Conservation (phyloP, 345 rosid species). For the Eucalyptus tenuipes region DNA sequence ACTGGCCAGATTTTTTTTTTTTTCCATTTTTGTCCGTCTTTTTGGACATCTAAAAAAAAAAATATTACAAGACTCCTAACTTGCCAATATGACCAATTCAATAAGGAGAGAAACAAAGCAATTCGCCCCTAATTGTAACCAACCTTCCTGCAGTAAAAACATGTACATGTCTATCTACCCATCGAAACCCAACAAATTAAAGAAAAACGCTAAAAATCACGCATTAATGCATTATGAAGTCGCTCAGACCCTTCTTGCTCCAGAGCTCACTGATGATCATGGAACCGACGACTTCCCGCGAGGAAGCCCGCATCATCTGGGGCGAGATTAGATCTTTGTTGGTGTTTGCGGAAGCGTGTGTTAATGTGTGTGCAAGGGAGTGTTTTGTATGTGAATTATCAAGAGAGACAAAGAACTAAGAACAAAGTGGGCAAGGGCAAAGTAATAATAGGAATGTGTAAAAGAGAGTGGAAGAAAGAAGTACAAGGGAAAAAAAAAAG, state of each 20-base stretch:
- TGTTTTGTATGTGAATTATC: too few relatives aligned
- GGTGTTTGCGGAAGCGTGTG: too few relatives aligned
- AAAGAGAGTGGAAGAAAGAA: too few relatives aligned
- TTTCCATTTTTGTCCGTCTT: not conserved
- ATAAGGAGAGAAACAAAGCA: not conserved
- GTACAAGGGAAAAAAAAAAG: too few relatives aligned
- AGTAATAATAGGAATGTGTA: too few relatives aligned
- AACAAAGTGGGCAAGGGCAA: too few relatives aligned
- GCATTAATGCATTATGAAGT: not conserved
- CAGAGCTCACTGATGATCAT: not conserved
- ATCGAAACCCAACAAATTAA: not conserved
- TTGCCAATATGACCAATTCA: not conserved
- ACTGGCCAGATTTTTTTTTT: fast-evolving
- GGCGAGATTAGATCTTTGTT: not conserved
- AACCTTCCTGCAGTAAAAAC: not conserved
- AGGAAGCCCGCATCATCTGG: not conserved
- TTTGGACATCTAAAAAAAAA: not conserved
- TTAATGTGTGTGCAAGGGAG: too few relatives aligned
- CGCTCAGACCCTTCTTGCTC: not conserved
- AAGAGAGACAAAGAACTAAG: too few relatives aligned
- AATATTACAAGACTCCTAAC: not conserved
- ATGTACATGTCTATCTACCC: not conserved
- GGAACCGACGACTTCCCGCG: not conserved
- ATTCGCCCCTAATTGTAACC: not conserved
- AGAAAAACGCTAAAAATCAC: not conserved